Conservation (phyloP, 140 eudicot genomes). For the Bidens hawaiensis region DNA sequence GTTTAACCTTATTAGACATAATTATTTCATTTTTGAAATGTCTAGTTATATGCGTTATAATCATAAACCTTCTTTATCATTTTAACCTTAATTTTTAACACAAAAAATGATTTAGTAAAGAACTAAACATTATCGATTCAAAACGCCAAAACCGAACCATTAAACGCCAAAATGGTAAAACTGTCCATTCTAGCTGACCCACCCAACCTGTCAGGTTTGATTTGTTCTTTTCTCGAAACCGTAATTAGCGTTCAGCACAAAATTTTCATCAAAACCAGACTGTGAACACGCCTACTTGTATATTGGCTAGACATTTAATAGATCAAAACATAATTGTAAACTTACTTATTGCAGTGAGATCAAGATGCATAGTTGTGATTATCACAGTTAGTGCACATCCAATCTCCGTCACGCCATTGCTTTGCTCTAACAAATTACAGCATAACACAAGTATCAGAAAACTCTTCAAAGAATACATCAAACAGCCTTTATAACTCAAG, state of each 20-base stretch:
- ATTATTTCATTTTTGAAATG: too few species aligned
- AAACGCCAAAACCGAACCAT: not conserved
- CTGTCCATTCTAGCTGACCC: not conserved
- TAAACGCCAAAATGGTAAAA: too few species aligned
- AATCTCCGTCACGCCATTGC: constrained; percentile 99
- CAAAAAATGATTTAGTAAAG: not conserved
- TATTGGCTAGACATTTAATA: not conserved
- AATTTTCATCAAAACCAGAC: not conserved
- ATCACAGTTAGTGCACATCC: constrained; percentile 95
- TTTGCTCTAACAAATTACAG: constrained; percentile 48
- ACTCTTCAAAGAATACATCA: constrained; percentile 9
- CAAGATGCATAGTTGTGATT: constrained; percentile 97
- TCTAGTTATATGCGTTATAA: too few species aligned
- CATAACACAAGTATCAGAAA: constrained; percentile 2
- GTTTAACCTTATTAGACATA: not conserved
- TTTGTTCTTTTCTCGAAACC: not conserved
- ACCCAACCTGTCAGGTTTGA: not conserved
- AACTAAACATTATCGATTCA: too few species aligned
- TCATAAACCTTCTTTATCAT: not conserved
- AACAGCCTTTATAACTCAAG: not conserved
- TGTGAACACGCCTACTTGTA: not conserved
- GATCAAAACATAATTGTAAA: not conserved
- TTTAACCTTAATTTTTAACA: not conserved
- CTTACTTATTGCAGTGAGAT: constrained; percentile 82
- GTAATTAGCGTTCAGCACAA: not conserved